Base-by-base conservation (phyloP, 1,284 basidiomycete genomes). In the Amylostereum chailletii region DNA sequence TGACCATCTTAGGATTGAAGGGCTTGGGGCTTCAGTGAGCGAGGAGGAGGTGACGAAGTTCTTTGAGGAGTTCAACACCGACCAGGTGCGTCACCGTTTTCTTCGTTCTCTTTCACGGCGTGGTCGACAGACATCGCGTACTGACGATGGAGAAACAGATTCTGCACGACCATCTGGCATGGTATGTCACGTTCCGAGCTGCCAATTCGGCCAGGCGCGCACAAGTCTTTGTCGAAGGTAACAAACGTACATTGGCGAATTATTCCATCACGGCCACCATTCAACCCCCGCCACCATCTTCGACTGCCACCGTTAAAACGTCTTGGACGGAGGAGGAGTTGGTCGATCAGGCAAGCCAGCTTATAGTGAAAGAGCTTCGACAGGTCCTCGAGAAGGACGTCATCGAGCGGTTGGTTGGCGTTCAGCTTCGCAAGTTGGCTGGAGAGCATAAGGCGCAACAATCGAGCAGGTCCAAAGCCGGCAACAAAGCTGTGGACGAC, bases 121-220 rank as follows among this genome's bases (percentile, higher is more conserved):
- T 47, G 48, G 34, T 46, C 38, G 33, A 33, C 26, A 26, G 37
- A 4, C 43, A 39, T 45, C 34, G 27, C 42, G n/a, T 38, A 41
- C 38, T 52, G 48, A 38, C 46, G 31, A 48, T n/a, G 30, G 31
- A 50, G 27, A 3, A n/a, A 34, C 43, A 86, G 83, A 69, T 88
- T 30, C 67, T 89, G 1, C 77, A 77, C 53, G 86, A 88, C 61
- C 73, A 77, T 47, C 66, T 69, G 5, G 81, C 77, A 8, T 80
- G 83, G 71, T 89, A 86, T 58, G 75, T 87, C 52, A 84, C 84
- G 3, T 90, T 90, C 58, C 60, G 68, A 44, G 75, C 75, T 4
- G 60, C 68, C 1, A 77, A 79, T 52, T 67, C 74, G 2, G 86
- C 86, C 1, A 72, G 77, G 4, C 74, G 85, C 2, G 83, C 84